phyloP scores from a whole-genome alignment of 2,329 filamentous ascomycete species.

The Talaromyces sp. region DNA sequence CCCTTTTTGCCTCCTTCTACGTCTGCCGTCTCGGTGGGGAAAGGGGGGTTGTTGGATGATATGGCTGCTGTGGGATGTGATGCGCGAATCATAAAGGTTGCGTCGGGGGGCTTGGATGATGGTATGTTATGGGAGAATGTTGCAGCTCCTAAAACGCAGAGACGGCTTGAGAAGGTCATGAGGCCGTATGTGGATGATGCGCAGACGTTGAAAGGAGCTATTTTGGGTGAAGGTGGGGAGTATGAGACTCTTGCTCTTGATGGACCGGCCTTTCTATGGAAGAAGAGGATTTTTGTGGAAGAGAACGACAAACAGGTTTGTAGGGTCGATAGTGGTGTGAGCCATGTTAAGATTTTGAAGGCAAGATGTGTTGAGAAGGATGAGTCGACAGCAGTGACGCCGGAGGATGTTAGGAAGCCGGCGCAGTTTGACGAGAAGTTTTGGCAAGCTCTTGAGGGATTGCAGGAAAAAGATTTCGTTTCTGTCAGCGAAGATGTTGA shows the following conservation, averaged over 20 bases:
- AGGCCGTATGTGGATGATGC: constrained; percentile 51
- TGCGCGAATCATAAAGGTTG: constrained; percentile 91
- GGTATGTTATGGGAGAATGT: constrained; percentile 78
- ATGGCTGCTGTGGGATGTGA: constrained; percentile 77
- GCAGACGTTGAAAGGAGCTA: constrained; percentile 60
- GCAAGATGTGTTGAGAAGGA: constrained; percentile 53
- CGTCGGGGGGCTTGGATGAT: constrained; percentile 82
- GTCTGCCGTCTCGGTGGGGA: background rate
- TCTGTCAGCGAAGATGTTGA: background rate
- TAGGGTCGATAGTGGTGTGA: constrained; percentile 70
- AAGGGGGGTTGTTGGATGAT: constrained; percentile 63
- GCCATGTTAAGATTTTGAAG: constrained; percentile 63
- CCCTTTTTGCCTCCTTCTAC: constrained; percentile 61
- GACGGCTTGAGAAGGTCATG: constrained; percentile 49
- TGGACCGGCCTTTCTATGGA: constrained; percentile 72
- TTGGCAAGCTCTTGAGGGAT: constrained; percentile 31
- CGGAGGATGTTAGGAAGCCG: constrained; percentile 50
- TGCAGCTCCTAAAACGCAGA: constrained; percentile 50
- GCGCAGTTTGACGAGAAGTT: constrained; percentile 66
- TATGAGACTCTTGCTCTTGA: constrained; percentile 89
- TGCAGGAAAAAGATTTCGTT: background rate
- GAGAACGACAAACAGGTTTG: constrained; percentile 54
- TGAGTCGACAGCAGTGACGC: constrained; percentile 1
- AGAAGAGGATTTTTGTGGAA: constrained; percentile 62
- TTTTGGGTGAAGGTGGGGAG: constrained; percentile 89